Base-by-base conservation (phyloP, 495 filamentous ascomycete genomes). In the Elaphomyces granulatus region DNA sequence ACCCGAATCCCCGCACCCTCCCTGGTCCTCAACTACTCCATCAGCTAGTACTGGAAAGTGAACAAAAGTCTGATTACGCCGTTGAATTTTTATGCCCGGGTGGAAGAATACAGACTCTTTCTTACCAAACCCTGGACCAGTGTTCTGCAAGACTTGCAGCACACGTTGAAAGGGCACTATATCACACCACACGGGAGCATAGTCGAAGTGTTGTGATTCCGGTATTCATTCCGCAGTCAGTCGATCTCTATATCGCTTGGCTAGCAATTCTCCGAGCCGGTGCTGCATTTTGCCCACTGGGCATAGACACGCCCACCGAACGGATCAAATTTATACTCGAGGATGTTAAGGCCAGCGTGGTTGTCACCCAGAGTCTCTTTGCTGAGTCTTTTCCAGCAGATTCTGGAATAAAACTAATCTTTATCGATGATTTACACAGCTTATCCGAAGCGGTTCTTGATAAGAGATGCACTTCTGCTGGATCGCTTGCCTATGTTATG, bases 401-500 rank as follows among this genome's bases (percentile, higher is more conserved):
- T 15, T 41, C 44, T 6, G 12, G 45, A 6, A 20, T 58, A 31
- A 23, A 49, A 15, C 37, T 52, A 14, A 41, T 70, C 14, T 52
- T 60, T 2, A 45, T 57, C 8, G 63, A 63, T 34, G 43, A 51
- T 10, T 37, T 42, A 14, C 40, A 53, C 21, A 30, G 37, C 9
- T 15, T 47, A 6, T 41, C 21, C 15, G 10, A 19, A 4, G n/a
- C 32, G 31, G 20, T 19, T n/a, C 39, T 26, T 14, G 37, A 30
- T 12, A 12, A 18, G 3, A 17, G 34, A 33, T 20, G 47, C 12
- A 48, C 46, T 20, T 43, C 34, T 18, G 16, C 41, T 8, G 41
- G 37, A 21, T 67, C 83, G 46, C 49, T 83, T 4, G 87, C 85
- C 14, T 94, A 93, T 57, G 71, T 94, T 32, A 82, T 94, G 74